phyloP scores from a whole-genome alignment of 2,329 filamentous ascomycete species.

The Penicillium brasilianum region DNA sequence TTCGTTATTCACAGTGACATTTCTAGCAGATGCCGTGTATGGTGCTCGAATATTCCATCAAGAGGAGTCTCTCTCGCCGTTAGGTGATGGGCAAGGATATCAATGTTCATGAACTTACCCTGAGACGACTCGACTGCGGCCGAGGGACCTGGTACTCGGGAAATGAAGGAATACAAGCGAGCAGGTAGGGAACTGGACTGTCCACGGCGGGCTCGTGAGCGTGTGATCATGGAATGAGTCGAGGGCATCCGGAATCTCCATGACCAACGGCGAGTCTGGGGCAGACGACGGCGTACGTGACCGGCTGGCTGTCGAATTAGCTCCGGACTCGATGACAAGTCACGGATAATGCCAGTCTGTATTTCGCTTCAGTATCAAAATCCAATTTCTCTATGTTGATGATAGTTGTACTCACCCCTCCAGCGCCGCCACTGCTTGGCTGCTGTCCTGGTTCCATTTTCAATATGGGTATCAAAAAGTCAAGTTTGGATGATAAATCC shows the following conservation, averaged over 20 bases:
- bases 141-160: neutral
- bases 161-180: neutral
- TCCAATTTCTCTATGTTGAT: neutral
- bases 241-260: constrained; percentile 1
- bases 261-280: neutral
- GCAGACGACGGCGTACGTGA: neutral
- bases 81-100: neutral
- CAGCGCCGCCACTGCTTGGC: neutral
- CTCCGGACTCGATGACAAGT: neutral
- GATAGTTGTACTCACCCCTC: neutral
- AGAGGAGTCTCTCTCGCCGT: no score
- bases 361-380: neutral
- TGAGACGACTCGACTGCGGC: neutral
- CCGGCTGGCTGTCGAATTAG: neutral
- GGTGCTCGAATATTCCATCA: neutral
- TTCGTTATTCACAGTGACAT: neutral
- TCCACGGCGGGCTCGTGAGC: neutral
- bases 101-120: neutral
- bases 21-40: neutral
- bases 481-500: neutral
- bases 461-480: neutral
- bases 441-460: neutral
- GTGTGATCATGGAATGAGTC: neutral
- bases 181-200: neutral
- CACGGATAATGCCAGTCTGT: neutral